phyloP scores from a whole-genome alignment of 371 early-diverging fungal species.

The Coemansia sp. region DNA sequence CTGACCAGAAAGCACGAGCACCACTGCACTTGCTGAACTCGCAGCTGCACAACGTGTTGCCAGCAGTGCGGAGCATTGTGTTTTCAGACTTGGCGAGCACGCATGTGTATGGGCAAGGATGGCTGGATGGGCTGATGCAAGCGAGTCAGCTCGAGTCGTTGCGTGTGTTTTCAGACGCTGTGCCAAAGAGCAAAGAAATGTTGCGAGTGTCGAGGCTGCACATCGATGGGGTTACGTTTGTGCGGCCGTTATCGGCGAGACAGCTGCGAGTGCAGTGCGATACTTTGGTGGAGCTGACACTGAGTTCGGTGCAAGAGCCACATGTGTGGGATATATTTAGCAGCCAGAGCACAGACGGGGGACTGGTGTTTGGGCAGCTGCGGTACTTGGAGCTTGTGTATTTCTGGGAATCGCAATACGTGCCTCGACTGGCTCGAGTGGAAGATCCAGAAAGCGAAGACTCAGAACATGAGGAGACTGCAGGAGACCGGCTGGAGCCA shows the following conservation, averaged over 20 bases:
- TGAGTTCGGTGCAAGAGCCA: neutral
- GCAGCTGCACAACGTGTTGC: neutral
- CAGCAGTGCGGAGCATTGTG: neutral
- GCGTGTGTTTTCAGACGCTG: neutral
- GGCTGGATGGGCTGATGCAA: conserved; percentile 3
- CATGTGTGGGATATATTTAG: neutral
- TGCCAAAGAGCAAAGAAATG: neutral
- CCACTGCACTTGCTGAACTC: neutral
- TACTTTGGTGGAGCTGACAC: neutral
- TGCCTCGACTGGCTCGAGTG: neutral
- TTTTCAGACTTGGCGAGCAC: conserved; percentile 2
- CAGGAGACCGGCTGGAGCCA: neutral
- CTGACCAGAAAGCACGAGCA: neutral
- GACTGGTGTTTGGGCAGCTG: neutral
- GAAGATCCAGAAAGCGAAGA: too few relatives aligned
- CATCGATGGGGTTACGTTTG: conserved; percentile 2
- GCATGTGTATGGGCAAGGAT: neutral
- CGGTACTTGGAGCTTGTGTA: neutral
- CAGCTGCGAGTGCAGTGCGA: neutral
- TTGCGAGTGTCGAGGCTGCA: conserved; percentile 6
- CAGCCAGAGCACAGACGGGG: neutral
- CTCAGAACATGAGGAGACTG: too few relatives aligned
- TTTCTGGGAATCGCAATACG: neutral
- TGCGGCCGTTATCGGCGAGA: neutral
- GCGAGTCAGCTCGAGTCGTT: conserved; percentile 7